phyloP scores from a whole-genome alignment of 768 basidiomycete species.

The Agrocybe chaxingu region DNA sequence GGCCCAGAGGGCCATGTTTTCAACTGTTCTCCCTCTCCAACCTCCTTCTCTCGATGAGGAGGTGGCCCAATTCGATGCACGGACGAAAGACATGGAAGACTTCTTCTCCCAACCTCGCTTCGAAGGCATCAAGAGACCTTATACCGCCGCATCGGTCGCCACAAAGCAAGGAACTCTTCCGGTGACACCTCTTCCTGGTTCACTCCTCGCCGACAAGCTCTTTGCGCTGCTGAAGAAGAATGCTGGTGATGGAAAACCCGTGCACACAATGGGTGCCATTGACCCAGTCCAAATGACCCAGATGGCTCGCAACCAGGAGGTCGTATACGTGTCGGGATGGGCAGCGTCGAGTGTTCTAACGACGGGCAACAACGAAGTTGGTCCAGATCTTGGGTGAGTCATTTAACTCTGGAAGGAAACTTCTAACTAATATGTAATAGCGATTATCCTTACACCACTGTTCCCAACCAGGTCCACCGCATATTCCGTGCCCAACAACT shows the following conservation, averaged over 20 bases:
- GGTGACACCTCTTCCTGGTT: conserved; percentile 70
- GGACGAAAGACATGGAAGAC: conserved; percentile 58
- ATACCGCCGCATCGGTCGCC: conserved; percentile 75
- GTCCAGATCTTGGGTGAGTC: conserved; percentile 86
- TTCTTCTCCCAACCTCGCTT: conserved; percentile 83
- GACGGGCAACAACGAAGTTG: conserved; percentile 88
- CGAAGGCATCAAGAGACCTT: conserved; percentile 68
- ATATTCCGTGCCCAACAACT: conserved; percentile 89
- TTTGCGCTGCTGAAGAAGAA: conserved; percentile 62
- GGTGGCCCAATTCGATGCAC: conserved; percentile 51
- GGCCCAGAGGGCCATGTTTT: conserved; percentile 36
- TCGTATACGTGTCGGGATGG: conserved; percentile 93
- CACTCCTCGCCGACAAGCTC: conserved; percentile 85
- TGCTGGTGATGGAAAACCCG: conserved; percentile 59
- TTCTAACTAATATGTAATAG: conserved; percentile 28
- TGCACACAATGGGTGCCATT: conserved; percentile 91
- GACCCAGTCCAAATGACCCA: conserved; percentile 96
- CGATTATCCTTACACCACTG: conserved; percentile 95
- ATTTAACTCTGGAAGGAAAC: neutral
- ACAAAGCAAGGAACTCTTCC: conserved; percentile 89
- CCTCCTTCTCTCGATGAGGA: conserved; percentile 61
- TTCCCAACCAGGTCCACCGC: conserved; percentile 92
- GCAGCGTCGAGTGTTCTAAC: conserved; percentile 83
- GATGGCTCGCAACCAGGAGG: conserved; percentile 84
- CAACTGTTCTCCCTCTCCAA: conserved; percentile 47